Evolutionary conservation across 1,284 basidiomycete species (phyloP), one percentile per base, ranked within the genome.

Genomic region (Lentinula novae-zelandiae): DNA sequence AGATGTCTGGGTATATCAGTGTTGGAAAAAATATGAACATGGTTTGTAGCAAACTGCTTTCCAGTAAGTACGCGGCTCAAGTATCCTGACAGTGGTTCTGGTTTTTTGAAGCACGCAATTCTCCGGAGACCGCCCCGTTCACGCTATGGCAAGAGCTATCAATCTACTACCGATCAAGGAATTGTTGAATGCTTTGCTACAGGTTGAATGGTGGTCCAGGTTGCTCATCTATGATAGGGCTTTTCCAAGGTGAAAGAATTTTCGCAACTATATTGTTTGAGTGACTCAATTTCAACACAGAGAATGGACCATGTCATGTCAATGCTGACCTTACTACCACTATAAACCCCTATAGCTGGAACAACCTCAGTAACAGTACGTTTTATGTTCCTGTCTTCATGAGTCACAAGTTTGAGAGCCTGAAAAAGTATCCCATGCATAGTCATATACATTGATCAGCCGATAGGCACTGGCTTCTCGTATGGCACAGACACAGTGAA

Each of bases 401-500:
- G 7, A 8, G 20, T 15, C 31, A 36, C 7, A 17, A 5, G 22
- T 5, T 36, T 46, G 4, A 6, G 22, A 55, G 1, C 22, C 8
- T 46, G 20, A 17, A 56, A 10, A 5, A 27, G 13, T 22, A 12
- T n/a, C 22, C 8, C 20, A 7, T 27, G 54, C 10, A 7, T 60
- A 88, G 85, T 88, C 70, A 84, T 92, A 52, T 90, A 89, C 67
- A 84, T 91, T 56, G 89, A 90, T 69, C 89, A 92, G 70, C 89
- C 89, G 0, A 85, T 89, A 57, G 85, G 84, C 0, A 83, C 85
- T 4, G 86, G 86, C 2, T 87, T 87, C 69, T 88, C 85, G 4
- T 83, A 81, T 60, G 86, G 86, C 2, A 78, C 71, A 0, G 80
- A 83, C 59, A 76, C 78, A 0, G 78, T 77, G 20, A 80, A 79